These are phyloP conservation scores for Noccaea bulbosa DNA, from an alignment of 345 rosid genomes.

Conservation along the genomic window DNA sequence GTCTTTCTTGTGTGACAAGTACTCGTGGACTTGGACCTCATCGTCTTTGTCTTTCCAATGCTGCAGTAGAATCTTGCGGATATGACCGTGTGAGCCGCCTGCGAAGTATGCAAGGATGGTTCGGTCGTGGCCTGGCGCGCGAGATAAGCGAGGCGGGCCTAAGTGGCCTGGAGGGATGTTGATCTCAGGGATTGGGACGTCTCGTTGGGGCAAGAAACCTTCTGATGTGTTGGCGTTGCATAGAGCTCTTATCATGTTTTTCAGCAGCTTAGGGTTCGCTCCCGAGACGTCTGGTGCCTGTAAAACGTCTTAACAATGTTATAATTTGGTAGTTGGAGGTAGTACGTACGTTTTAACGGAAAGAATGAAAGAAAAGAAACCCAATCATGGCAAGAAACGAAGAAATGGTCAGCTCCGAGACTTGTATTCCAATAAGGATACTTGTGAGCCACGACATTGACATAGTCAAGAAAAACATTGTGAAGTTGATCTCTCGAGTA, in stretches of 20 bases:
- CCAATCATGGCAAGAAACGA: slow-evolving; percentile 71
- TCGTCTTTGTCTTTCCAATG: slow-evolving; percentile 55
- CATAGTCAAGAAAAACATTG: slow-evolving; percentile 47
- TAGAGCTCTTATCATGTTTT: slow-evolving; percentile 50
- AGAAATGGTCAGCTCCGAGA: slow-evolving; percentile 59
- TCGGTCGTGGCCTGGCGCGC: slow-evolving; percentile 34
- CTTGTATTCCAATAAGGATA: slow-evolving; percentile 62
- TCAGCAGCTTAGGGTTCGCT: slow-evolving; percentile 37
- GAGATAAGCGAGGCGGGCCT: slow-evolving; percentile 34
- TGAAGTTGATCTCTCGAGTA: slow-evolving; percentile 45
- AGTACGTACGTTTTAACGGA: background rate
- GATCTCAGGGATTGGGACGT: slow-evolving; percentile 55
- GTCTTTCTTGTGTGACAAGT: slow-evolving; percentile 41
- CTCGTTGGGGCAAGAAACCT: slow-evolving; percentile 52
- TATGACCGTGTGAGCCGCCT: slow-evolving; percentile 52
- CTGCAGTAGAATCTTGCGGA: slow-evolving; percentile 42
- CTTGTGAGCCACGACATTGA: slow-evolving; percentile 43
- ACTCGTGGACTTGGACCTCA: slow-evolving; percentile 54
- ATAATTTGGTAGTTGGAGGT: background rate
- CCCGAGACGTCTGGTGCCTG: slow-evolving; percentile 53
- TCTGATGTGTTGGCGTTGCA: slow-evolving; percentile 62
- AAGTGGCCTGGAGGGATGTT: slow-evolving; percentile 31
- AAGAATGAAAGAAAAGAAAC: slow-evolving; percentile 30
- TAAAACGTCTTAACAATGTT: slow-evolving; percentile 9
- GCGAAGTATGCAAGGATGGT: slow-evolving; percentile 57